Conservation (phyloP, 1,284 basidiomycete species). For the Schizopora paradoxa region DNA sequence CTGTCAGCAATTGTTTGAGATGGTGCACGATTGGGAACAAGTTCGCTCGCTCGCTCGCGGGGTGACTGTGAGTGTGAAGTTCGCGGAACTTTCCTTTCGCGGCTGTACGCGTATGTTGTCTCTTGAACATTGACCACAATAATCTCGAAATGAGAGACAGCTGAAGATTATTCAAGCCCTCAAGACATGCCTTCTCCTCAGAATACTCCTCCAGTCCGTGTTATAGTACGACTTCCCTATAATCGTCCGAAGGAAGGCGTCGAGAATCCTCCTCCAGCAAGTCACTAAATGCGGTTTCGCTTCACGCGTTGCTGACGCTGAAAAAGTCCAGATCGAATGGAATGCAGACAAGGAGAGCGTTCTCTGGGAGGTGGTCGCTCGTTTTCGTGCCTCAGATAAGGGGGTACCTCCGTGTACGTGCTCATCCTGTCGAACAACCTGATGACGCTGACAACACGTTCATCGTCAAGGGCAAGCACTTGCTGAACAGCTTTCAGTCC, state of each 20-base stretch:
- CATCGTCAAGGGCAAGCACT: constrained; percentile 64
- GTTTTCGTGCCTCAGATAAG: constrained; percentile 61
- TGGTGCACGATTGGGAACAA: no score
- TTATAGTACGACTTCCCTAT: constrained; percentile 70
- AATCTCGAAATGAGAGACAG: no score
- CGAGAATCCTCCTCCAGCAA: constrained; percentile 59
- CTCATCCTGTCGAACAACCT: neutral
- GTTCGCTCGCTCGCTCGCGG: no score
- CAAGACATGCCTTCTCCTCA: constrained; percentile 13
- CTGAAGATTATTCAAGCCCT: neutral
- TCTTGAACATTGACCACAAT: no score
- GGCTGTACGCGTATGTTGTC: no score
- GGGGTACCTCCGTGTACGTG: constrained; percentile 68
- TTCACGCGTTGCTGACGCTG: constrained; percentile 6
- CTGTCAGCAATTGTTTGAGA: no score
- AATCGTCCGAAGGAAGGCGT: constrained; percentile 65
- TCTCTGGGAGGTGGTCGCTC: constrained; percentile 77
- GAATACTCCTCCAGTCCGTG: constrained; percentile 43
- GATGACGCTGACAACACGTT: constrained; percentile 6
- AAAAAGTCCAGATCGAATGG: constrained; percentile 65
- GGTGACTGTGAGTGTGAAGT: no score
- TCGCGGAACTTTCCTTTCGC: no score
- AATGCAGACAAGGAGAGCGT: constrained; percentile 73
- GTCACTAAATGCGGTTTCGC: constrained; percentile 26
- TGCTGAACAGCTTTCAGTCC: constrained; percentile 70